A percentile compares a stretch with the other conserved stretches of the same genome.
These are phyloP conservation scores for Fusarium continuum DNA, from an alignment of 2,329 filamentous ascomycete genomes.

Conservation along the genomic window DNA sequence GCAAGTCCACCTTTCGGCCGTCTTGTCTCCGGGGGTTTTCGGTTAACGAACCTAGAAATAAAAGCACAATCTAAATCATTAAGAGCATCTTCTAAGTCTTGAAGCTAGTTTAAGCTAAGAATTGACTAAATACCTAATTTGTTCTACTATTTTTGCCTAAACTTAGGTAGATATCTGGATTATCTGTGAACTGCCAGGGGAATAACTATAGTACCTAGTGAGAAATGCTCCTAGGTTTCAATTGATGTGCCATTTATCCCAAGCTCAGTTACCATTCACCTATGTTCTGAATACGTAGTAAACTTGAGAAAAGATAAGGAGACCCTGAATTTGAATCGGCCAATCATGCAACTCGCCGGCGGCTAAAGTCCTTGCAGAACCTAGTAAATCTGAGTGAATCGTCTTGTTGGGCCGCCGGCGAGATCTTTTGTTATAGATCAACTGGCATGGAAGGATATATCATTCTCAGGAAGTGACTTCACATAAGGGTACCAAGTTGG, in stretches of 20 bases:
- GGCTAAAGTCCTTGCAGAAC: not conserved
- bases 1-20: not conserved
- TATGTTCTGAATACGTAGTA: not conserved
- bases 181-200: no score
- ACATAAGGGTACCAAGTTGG: not conserved
- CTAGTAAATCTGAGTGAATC: not conserved
- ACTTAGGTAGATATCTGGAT: no score
- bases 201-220: no score
- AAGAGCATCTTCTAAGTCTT: no score
- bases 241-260: not conserved
- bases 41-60: no score
- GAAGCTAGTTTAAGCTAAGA: no score
- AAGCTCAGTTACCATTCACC: conserved; percentile 1
- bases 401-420: conserved; percentile 14
- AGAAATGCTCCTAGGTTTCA: no score
- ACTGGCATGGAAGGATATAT: not conserved
- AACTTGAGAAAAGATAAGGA: conserved; percentile 5
- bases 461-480: not conserved
- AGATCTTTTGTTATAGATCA: conserved; percentile 1
- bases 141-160: no score
- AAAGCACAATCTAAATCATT: no score
- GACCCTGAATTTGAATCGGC: not conserved
- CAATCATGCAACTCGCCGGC: conserved; percentile 22
- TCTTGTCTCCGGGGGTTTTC: conserved; percentile 10
- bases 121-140: no score